Conservation (phyloP, 768 basidiomycete species). For the Phylloporus sp. region DNA sequence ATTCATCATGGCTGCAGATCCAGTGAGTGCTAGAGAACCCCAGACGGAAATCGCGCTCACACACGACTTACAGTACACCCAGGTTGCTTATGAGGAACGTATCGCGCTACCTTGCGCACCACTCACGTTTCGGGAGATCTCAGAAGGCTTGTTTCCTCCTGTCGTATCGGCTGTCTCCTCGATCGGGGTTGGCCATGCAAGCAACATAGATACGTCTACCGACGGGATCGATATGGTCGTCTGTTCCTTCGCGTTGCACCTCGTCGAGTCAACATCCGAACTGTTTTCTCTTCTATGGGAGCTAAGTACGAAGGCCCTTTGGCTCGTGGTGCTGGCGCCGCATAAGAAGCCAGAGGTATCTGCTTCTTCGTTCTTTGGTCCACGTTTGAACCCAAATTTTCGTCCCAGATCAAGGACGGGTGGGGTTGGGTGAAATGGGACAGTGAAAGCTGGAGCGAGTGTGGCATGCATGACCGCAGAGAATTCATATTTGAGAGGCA, state of each 20-base stretch:
- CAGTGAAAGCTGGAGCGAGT: conserved; percentile 41
- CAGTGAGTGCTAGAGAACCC: conserved; percentile 13
- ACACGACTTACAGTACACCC: conserved; percentile 49
- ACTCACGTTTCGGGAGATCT: conserved; percentile 59
- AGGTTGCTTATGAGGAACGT: conserved; percentile 50
- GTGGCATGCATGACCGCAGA: conserved; percentile 35
- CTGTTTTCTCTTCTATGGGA: conserved; percentile 63
- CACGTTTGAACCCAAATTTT: neutral
- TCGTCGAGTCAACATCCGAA: conserved; percentile 55
- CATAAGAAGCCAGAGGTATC: conserved; percentile 73
- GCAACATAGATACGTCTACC: neutral
- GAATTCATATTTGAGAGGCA: conserved; percentile 49
- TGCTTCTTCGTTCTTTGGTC: neutral
- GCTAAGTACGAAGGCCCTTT: conserved; percentile 53
- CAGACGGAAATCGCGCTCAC: conserved; percentile 10
- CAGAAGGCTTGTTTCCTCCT: conserved; percentile 49
- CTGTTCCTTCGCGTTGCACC: conserved; percentile 72
- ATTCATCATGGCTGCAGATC: conserved; percentile 23
- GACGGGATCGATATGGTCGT: conserved; percentile 53
- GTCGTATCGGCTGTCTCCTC: conserved; percentile 10
- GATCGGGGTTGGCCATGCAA: neutral
- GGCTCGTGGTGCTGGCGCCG: conserved; percentile 67
- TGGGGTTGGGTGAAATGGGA: conserved; percentile 70
- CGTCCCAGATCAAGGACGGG: conserved; percentile 51
- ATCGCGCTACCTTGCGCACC: conserved; percentile 51